Base-by-base conservation (phyloP, 495 filamentous ascomycete genomes). In the Daldinia bambusicola region DNA sequence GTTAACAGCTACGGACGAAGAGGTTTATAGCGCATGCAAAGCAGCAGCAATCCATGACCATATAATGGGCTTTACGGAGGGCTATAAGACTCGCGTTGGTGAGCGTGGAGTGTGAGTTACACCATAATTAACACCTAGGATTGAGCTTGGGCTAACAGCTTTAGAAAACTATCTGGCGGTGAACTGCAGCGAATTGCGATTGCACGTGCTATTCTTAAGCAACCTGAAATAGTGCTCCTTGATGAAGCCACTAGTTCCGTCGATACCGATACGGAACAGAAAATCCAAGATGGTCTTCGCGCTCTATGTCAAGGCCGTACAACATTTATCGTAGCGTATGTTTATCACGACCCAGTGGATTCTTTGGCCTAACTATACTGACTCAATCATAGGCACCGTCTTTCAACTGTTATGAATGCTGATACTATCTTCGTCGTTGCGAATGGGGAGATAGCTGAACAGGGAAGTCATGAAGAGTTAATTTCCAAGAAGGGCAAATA, bases 181-280 rank as follows among this genome's bases (percentile, higher is more conserved):
- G 91, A 94, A 77, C 78, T 88, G 48, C 92, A 94, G 76, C 86
- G 91, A 43, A 82, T 94, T n/a, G 87, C 92, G 1, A 92, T 94
- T 78, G 92, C 92, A 18, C 85, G 91, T 81, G 74, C 83, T 1
- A 87, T 88, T 40, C 68, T 88, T 18, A 88, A 87, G 69, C 69
- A 77, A 51, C 85, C 86, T 2, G 78, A 86, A 34, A 86, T 88
- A 43, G 85, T 88, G 55, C 79, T 88, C 45, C 79, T 88, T 10
- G 86, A 88, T 55, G 86, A 88, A 66, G 86, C 86, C 6, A 88
- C 86, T 13, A 87, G 85, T 61, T 82, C 85, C 13, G 86, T 88
- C 32, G 86, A 88, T 70, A 88, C 86, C 8, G 85, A 96, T 66
- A 92, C 90, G 1, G 92, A 95, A 69, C 82, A 87, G 53, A 82